phyloP scores from a whole-genome alignment of 352 stramenopile species.

The Sclerospora graminicola region DNA sequence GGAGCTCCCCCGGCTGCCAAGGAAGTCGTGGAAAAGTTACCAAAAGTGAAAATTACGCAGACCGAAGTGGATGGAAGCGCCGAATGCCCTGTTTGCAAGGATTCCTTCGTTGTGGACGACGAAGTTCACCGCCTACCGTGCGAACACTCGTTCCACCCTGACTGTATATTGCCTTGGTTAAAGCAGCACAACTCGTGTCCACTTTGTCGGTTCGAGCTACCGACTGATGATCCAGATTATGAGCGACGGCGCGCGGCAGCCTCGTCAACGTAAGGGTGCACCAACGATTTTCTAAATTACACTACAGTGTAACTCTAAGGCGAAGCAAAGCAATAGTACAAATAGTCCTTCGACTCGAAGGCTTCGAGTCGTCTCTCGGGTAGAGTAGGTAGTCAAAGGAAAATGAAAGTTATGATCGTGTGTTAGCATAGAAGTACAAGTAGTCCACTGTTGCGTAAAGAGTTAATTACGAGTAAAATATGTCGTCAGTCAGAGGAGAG shows the following conservation, averaged over 20 bases:
- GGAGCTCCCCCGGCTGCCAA: conserved; percentile 69
- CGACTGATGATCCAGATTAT: conserved; percentile 79
- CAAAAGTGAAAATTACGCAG: conserved; percentile 63
- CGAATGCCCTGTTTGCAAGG: conserved; percentile 83
- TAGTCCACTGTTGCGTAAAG: too few species aligned
- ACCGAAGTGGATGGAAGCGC: conserved; percentile 61
- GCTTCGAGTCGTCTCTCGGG: too few species aligned
- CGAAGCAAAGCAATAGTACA: too few species aligned
- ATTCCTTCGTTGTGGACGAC: conserved; percentile 71
- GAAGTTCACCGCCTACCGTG: conserved; percentile 68
- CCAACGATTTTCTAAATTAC: too few species aligned
- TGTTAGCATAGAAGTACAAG: too few species aligned
- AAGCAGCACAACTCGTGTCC: conserved; percentile 86
- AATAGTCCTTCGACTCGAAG: too few species aligned
- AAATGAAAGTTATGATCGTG: too few species aligned
- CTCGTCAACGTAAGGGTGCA: conserved; percentile 9
- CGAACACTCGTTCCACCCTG: conserved; percentile 67
- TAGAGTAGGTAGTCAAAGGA: too few species aligned
- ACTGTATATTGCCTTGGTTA: conserved; percentile 83
- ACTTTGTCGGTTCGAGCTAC: conserved; percentile 75
- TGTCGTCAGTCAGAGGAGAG: too few species aligned
- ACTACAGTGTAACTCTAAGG: too few species aligned
- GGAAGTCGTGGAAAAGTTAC: conserved; percentile 61
- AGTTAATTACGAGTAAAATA: too few species aligned
- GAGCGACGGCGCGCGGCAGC: conserved; percentile 36